These are phyloP conservation scores for Colletotrichum brevisporum DNA, from an alignment of 2,329 filamentous ascomycete genomes.

Conservation along the genomic window DNA sequence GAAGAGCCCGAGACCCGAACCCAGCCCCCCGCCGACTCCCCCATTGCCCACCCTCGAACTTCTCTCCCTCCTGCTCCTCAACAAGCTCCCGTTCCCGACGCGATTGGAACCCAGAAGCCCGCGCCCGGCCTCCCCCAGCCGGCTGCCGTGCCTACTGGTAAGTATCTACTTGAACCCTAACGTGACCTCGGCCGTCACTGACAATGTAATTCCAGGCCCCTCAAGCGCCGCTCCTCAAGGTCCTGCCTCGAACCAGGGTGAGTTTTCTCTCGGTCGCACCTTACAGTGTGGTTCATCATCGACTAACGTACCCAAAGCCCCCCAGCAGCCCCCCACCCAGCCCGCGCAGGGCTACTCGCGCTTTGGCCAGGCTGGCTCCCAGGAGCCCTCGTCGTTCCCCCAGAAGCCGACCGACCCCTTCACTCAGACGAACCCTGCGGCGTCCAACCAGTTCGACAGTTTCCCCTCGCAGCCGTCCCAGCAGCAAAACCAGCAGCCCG, in stretches of 20 bases:
- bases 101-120: constrained; percentile 69
- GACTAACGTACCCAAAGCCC: constrained; percentile 18
- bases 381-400: constrained; percentile 71
- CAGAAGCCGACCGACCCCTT: constrained; percentile 94
- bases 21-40: constrained; percentile 94
- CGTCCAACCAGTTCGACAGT: constrained; percentile 71
- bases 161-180: constrained; percentile 44
- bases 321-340: constrained; percentile 69
- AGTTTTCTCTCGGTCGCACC: constrained; percentile 54
- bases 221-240: constrained; percentile 48
- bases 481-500: constrained; percentile 70
- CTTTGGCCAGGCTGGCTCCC: constrained; percentile 73
- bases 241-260: constrained; percentile 48
- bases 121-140: constrained; percentile 57
- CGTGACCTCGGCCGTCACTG: constrained; percentile 16
- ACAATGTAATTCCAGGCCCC: constrained; percentile 41
- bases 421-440: constrained; percentile 75
- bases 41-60: constrained; percentile 86
- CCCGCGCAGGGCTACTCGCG: constrained; percentile 78
- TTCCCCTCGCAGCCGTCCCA: constrained; percentile 62
- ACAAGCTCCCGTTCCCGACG: constrained; percentile 67
- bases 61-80: constrained; percentile 83
- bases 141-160: constrained; percentile 53
- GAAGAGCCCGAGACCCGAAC: constrained; percentile 96
- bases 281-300: constrained; percentile 39